Percentiles rank a stretch among this genome's conserved stretches.
Evolutionary conservation across 2,329 filamentous ascomycete species (phyloP).

Genomic region (Neopestalotiopsis sp.): DNA sequence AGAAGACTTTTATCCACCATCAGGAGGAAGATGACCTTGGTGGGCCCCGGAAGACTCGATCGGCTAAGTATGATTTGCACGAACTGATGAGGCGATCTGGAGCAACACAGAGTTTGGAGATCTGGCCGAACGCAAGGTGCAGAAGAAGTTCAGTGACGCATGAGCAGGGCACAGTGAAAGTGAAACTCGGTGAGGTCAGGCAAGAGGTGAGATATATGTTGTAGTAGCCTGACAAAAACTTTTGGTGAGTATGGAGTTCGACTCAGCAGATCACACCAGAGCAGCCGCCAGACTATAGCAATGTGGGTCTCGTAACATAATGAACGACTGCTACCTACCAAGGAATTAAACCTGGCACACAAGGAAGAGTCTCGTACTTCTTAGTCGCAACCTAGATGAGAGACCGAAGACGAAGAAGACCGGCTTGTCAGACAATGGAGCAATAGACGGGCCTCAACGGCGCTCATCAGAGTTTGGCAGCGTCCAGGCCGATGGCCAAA

Average conservation of each 20-base stretch:
- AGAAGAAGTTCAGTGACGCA: conserved; percentile 45
- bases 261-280: conserved; percentile 38
- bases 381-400: neutral
- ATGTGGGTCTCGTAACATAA: conserved; percentile 30
- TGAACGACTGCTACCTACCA: neutral
- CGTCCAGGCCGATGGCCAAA: conserved; percentile 12
- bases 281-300: conserved; percentile 30
- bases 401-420: conserved; percentile 21
- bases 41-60: neutral
- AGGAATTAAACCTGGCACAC: conserved; percentile 20
- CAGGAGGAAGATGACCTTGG: neutral
- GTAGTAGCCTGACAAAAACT: conserved; percentile 32
- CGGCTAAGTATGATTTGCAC: conserved; percentile 36
- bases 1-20: neutral
- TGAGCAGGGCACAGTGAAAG: conserved; percentile 42
- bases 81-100: conserved; percentile 28
- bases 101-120: conserved; percentile 25
- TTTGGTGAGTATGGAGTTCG: conserved; percentile 28
- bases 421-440: conserved; percentile 30
- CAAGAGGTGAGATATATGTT: conserved; percentile 44
- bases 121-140: conserved; percentile 37
- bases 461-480: conserved; percentile 7
- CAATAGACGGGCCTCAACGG: conserved; percentile 27
- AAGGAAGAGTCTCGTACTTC: conserved; percentile 17
- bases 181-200: conserved; percentile 49